Base-by-base conservation (phyloP, 2,329 filamentous ascomycete species). In the Pyricularia pennisetigena region DNA sequence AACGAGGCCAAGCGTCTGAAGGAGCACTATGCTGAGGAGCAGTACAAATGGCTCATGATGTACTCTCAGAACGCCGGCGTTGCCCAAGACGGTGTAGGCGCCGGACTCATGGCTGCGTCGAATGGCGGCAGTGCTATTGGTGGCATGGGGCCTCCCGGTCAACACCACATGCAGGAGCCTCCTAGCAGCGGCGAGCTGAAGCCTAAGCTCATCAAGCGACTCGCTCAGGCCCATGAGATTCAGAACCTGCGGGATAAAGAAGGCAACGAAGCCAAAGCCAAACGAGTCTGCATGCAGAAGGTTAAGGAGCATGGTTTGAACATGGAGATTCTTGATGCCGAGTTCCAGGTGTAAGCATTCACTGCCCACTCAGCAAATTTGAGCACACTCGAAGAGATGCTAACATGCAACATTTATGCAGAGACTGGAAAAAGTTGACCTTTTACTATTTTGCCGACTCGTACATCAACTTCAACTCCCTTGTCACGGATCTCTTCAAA, bases 11-110 rank as follows among this genome's bases (percentile, higher is more conserved):
- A 95, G 74, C 90, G 95, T 65, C 81, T 93, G 72, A 97, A 97
- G 77, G 92, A 96, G 73, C 90, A 95, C 73, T 96, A 94, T 72
- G 91, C 91, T 2, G 93, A 97, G 76, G 93, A 98, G 76, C 95
- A 99, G 77, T 97, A 97, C 80, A 94, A 93, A 75, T 98, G 94
- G 92, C 85, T 99, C 67, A 97, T 98, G 91, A 95, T 98, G 91
- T 99, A 97, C 78, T 97, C 93, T 1, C 90, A 93, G 76, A 91
- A 88, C 75, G 92, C 87, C 8, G 85, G 85, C 49, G 85, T 83
- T 26, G 85, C 83, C 26, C 83, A 88, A 68, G 88, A 89, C 70
- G 84, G 86, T 28, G 80, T 85, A 7, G 84, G 85, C 49, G 84
- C 85, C 67, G 88, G 89, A 30, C 82, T 89, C 67, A 84, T 90